Evolutionary conservation across 495 filamentous ascomycete species (phyloP), one percentile per base, ranked within the genome.

Genomic region (Annulohypoxylon nitens): DNA sequence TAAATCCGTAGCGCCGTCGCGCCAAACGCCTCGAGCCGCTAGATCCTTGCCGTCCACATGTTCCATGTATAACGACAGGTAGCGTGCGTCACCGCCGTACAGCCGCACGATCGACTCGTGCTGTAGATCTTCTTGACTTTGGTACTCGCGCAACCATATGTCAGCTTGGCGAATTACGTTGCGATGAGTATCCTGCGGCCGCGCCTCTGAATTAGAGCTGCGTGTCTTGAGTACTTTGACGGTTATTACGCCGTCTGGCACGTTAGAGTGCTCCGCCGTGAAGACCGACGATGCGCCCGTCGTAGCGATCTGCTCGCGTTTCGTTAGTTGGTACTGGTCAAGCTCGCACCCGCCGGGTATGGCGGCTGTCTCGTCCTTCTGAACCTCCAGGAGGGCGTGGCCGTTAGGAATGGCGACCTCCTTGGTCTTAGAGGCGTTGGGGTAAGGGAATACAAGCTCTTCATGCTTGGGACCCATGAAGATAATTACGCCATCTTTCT

Each of bases 61-160:
- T 62, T 86, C 84, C 84, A 86, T 86, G 58, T 86, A 86, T 11
- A 86, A 62, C 6, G 83, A 86, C 60, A 86, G 66, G 63, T 80
- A 86, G 11, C 84, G 81, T 9, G 84, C 84, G 26, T 86, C 84
- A 41, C 83, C 83, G 30, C 83, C 83, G 59, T 86, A 83, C 11
- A 84, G 70, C 2, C 78, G 78, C 39, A 86, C 84, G 61, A 86
- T 86, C 47, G 81, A 84, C 51, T 81, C 77, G 73, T 86, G 84
- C 37, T 81, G 73, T 26, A 86, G 78, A 37, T 82, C 78, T 64
- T 84, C 80, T 58, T 86, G 84, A 67, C 79, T 82, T 53, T 81
- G 80, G 50, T 84, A 80, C 61, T 86, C 84, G 58, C 84, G 80
- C 50, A 86, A 78, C 83, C 83, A 86, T 55, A 85, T 78, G 53